Evolutionary conservation across 2,329 filamentous ascomycete species (phyloP), one percentile per base, ranked within the genome.

Genomic region (Penicillium sp.): DNA sequence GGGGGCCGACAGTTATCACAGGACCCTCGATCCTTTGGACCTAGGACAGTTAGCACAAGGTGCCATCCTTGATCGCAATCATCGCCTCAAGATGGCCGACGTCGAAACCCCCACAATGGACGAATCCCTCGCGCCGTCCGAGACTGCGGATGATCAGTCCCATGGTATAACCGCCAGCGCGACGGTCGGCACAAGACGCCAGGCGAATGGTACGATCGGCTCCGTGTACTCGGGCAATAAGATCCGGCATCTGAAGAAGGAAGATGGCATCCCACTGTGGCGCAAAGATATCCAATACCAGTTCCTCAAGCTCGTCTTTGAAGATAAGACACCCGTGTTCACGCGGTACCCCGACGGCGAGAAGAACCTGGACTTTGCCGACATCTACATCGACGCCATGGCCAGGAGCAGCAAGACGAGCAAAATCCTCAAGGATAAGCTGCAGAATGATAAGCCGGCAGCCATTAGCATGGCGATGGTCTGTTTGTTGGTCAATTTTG

Each of bases 381-480:
- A 98, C 74, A 86, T 99, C 59, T 99, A 99, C 77, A 93, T 99
- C 69, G 95, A 98, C 76, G 93, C 95, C 59, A 98, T 99, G 93
- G 92, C 95, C 3, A 87, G 92, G 75, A 99, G 95, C 79, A 97
- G 92, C 82, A 99, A 99, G 81, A 98, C 93, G 27, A 98, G 95
- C 82, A 98, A 98, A 78, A 95, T 99, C 50, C 82, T 99, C 62
- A 92, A 96, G 75, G 95, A 99, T 77, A 98, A 99, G 80, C 83
- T 99, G 63, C 83, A 96, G 69, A 95, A 89, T 65, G 95, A 99
- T 73, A 88, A 91, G 69, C 88, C 92, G 63, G 93, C 93, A 23
- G 95, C 93, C 35, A 92, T 96, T 74, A 93, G 92, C 70, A 99
- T 99, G 95, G 95, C 95, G 53, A 99, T 99, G 95, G 93, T 99